These are phyloP conservation scores for Fusarium kyushuense DNA, from an alignment of 2,329 filamentous ascomycete genomes.

Conservation along the genomic window DNA sequence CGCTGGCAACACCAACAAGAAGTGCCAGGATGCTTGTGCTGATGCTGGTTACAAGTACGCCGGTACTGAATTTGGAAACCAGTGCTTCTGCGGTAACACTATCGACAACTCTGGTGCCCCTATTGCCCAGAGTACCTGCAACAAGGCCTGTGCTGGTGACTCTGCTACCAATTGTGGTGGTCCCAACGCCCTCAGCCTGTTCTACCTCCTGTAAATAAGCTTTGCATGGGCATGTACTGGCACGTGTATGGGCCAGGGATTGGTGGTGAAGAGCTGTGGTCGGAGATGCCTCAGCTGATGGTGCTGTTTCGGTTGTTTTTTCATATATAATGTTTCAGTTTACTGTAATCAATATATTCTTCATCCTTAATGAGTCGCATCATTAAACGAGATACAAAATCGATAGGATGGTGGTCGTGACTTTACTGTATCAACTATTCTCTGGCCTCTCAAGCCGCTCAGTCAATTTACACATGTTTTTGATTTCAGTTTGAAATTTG, in stretches of 20 bases:
- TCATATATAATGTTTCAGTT: no score
- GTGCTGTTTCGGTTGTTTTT: no score
- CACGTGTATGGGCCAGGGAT: not conserved
- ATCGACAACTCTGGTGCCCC: not conserved
- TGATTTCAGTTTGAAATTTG: no score
- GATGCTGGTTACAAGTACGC: not conserved
- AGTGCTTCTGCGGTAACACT: not conserved
- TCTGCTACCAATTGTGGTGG: not conserved
- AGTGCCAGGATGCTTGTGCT: not conserved
- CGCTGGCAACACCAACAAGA: not conserved
- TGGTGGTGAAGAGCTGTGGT: no score
- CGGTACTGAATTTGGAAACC: not conserved
- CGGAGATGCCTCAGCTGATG: no score
- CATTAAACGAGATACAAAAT: no score
- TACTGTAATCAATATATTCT: no score
- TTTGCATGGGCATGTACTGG: not conserved
- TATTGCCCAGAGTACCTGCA: not conserved
- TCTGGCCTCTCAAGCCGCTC: no score
- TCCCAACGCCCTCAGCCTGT: not conserved
- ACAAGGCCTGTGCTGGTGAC: not conserved
- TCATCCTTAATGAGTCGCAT: no score
- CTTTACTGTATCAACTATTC: no score
- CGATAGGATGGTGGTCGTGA: no score
- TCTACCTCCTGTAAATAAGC: not conserved
- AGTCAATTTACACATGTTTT: no score